Evolutionary conservation across 257 asterid species (phyloP).

Genomic region (Penstemon davidsonii): DNA sequence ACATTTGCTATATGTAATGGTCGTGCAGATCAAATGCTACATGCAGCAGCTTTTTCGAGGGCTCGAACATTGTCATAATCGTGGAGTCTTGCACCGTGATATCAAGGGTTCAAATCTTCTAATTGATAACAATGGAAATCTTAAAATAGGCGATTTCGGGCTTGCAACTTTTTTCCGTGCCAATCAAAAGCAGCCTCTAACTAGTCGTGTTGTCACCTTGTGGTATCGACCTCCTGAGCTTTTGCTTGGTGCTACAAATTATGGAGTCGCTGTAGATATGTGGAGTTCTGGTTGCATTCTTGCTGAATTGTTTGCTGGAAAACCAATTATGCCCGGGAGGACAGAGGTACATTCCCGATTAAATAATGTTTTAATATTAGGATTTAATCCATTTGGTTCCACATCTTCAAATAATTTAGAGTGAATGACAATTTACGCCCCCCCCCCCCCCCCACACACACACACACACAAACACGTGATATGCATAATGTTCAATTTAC

Average conservation of each 20-base stretch:
- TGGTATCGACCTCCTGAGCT: conserved; percentile 99
- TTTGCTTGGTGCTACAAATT: conserved; percentile 85
- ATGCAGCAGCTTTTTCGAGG: conserved; percentile 84
- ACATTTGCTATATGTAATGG: conserved; percentile 21
- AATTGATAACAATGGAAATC: conserved; percentile 72
- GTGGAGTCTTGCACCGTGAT: conserved; percentile 90
- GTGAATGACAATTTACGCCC: too few species aligned
- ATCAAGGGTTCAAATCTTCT: conserved; percentile 90
- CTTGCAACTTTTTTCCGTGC: conserved; percentile 74
- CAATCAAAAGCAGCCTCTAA: conserved; percentile 69
- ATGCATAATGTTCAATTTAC: too few species aligned
- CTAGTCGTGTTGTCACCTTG: conserved; percentile 94
- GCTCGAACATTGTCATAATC: conserved; percentile 88
- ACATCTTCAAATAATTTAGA: not conserved
- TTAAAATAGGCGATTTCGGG: conserved; percentile 94
- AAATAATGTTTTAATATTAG: conserved; percentile 14
- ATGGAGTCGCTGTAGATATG: conserved; percentile 84
- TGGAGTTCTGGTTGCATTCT: conserved; percentile 98
- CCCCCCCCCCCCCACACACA: too few species aligned
- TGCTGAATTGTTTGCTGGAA: conserved; percentile 83
- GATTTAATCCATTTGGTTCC: not conserved
- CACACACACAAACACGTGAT: too few species aligned
- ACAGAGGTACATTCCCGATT: conserved; percentile 65
- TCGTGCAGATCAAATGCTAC: conserved; percentile 86
- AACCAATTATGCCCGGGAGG: conserved; percentile 94